Percentiles rank a stretch among this genome's conserved stretches.
These are phyloP conservation scores for Macrolepiota dolichaula DNA, from an alignment of 768 basidiomycete species.

Conservation along the genomic window DNA sequence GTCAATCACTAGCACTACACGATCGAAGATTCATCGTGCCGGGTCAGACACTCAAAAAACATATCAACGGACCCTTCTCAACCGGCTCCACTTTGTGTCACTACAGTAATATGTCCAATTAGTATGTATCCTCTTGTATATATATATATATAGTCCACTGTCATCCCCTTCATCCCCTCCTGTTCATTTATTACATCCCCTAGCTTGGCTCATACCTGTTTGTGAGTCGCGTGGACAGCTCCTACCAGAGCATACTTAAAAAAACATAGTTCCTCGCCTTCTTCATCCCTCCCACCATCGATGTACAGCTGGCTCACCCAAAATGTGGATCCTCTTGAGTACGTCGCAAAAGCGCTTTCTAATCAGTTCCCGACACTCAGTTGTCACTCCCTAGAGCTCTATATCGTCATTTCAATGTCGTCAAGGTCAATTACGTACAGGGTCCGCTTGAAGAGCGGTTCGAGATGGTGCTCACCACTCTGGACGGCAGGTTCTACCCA, in stretches of 20 bases:
- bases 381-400: conserved; percentile 31
- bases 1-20: background rate
- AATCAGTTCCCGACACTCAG: background rate
- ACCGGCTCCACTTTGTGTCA: conserved; percentile 7
- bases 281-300: background rate
- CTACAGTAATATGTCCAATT: conserved; percentile 2
- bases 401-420: conserved; percentile 42
- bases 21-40: conserved; percentile 10
- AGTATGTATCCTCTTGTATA: background rate
- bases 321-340: conserved; percentile 32
- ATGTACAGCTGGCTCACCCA: conserved; percentile 31
- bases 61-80: conserved; percentile 7
- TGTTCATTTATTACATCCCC: conserved; percentile 13
- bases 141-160: conserved; percentile 13
- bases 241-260: background rate
- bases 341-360: conserved; percentile 5
- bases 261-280: background rate
- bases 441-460: conserved; percentile 37
- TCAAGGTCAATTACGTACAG: conserved; percentile 17
- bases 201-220: background rate
- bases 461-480: conserved; percentile 41
- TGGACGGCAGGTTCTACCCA: conserved; percentile 40
- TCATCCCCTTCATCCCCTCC: conserved; percentile 11
- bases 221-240: background rate
- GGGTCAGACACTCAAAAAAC: conserved; percentile 5